A percentile compares a stretch with the other conserved stretches of the same genome.
Conservation (phyloP, 2,329 filamentous ascomycete species). For the Falciphora oryzae region DNA sequence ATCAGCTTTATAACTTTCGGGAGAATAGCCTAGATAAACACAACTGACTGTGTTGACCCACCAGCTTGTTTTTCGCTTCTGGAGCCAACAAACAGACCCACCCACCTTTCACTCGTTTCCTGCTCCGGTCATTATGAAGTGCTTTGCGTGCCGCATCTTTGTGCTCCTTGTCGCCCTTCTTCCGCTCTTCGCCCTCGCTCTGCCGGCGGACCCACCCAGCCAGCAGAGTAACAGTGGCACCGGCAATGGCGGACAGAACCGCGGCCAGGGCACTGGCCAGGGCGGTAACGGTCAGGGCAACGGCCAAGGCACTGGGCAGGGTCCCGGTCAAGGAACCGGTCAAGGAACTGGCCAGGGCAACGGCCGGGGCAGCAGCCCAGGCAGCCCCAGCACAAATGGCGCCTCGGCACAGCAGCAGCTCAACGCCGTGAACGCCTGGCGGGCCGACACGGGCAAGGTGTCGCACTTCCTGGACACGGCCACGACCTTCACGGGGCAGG, state of each 20-base stretch:
- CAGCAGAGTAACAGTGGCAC: not conserved
- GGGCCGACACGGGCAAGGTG: constrained; percentile 3
- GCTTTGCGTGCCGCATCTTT: not conserved
- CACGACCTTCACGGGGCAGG: not conserved
- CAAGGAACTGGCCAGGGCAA: not conserved
- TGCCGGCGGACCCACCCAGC: not conserved
- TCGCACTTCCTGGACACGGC: constrained; percentile 2
- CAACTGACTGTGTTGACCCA: not conserved
- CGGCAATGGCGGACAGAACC: too few species aligned
- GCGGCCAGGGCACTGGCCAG: too few species aligned
- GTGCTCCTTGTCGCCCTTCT: not conserved
- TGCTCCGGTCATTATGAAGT: not conserved
- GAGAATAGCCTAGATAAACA: too few species aligned
- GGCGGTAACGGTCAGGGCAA: not conserved
- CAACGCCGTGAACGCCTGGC: constrained; percentile 1
- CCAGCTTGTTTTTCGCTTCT: too few species aligned
- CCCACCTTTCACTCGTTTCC: not conserved
- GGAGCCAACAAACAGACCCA: not conserved
- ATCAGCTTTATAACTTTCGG: not conserved
- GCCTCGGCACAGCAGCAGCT: not conserved
- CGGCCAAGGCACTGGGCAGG: not conserved
- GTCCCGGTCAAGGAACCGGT: not conserved
- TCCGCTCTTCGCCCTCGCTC: not conserved
- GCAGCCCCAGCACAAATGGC: not conserved
- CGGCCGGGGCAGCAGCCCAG: not conserved